Evolutionary conservation across 163 green algal genomes (phyloP), one percentile per base, ranked within the genome.

Genomic region (Trebouxia gelatinosa): DNA sequence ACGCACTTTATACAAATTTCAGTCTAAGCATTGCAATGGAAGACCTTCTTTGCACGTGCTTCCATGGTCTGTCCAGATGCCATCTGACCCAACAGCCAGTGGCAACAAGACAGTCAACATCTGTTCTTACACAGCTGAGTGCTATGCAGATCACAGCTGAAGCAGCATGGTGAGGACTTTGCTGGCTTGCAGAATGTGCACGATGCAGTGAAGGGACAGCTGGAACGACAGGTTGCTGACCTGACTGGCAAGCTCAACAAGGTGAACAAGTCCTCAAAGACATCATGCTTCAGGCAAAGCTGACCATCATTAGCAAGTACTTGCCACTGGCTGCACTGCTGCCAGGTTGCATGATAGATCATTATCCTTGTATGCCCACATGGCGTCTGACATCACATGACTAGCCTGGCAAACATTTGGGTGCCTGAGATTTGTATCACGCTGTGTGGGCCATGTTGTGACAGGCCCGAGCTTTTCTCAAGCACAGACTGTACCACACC

Each of bases 111-210:
- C 13, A 54, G 11, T 23, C 9, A 23, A 54, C 43, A 54, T 54
- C 11, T 13, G 13, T 9, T 54, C 9, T 54, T 23, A 13, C 43
- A 54, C 43, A 35, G 26, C 57, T 66, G 31, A 3, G 2, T 66
- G 46, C 13, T 11, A 9, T 76, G 68, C 68, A 76, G 68, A 29
- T 38, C 43, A 31, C 68, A 95, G 92, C 70, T 95, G 35, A 82
- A 84, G 51, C 31, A 75, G 38, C 83, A 86, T 28, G 86, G 92
- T 70, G 84, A 92, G 75, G 90, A 94, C 50, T 76, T 95, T 19
- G 80, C 87, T 26, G 88, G 86, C 28, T 80, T 97, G 68, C 80
- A 88, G 50, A 88, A 77, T 31, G 81, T 93, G 58, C 92, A 95
- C 77, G 85, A 80, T 2, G 64, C 83, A 29, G 78, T 87, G n/a